Base-by-base conservation (phyloP, 2,329 filamentous ascomycete genomes). In the Colletotrichum sp. region DNA sequence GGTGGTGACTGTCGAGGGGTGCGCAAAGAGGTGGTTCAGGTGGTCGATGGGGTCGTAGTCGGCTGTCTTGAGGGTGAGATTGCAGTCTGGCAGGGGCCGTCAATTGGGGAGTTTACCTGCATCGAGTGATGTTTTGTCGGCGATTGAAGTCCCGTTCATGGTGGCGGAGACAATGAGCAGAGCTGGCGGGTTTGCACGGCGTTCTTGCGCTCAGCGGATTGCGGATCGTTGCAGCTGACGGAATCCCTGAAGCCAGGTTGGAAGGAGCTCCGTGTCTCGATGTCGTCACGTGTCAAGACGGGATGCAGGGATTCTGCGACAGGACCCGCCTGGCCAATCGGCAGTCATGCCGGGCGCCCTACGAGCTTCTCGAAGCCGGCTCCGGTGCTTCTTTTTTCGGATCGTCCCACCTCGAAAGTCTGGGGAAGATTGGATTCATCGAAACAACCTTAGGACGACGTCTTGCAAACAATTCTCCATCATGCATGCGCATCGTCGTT, bases 21-120 rank as follows among this genome's bases (percentile, higher is more conserved):
- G 95, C 67, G 95, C 93, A 88, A 99, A 99, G 81, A 99, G 93
- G 78, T 94, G 90, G 87, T 99, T 99, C 72, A 99, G 91, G 86
- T 99, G 96, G 80, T 95, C 91, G 83, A 99, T 94, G 70, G 97
- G 96, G 84, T 99, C 94, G 87, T 98, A 99, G 85, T 98, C 93
- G 84, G 87, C 90, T 91, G 81, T 16, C 75, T 74, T 30, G 69
- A 78, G 78, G 79, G 80, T 79, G 78, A 75, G 71, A 68, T 73
- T 59, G 66, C 75, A 71, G 69, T 66, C 72, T 39, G 71, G 36
- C 25, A 36, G 25, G 25, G 71, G 72, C 19, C 27, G 66, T 27
- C 57, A 78, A 64, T 27, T 39, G 71, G 62, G 66, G 32, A 29
- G 70, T 82, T 83, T 78, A 89, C 88, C 87, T 82, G 87, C 84